Conservation (phyloP, 164 flowering plant species). For the Stephania japonica region DNA sequence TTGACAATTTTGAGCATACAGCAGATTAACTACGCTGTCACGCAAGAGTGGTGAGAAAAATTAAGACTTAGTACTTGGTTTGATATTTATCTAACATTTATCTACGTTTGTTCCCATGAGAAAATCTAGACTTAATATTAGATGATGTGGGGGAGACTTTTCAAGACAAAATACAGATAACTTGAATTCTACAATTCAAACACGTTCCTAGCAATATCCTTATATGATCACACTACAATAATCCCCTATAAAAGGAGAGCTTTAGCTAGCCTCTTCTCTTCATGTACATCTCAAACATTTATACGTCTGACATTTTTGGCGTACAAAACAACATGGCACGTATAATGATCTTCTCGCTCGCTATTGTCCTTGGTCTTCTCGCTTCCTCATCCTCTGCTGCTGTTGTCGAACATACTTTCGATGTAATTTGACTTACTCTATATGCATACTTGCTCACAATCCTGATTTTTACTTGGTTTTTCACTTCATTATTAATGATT, state of each 20-base stretch:
- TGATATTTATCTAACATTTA: not conserved
- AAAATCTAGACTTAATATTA: not conserved
- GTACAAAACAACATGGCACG: slow-evolving; percentile 11
- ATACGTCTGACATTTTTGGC: not conserved
- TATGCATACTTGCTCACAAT: too few relatives aligned
- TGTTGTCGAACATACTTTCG: slow-evolving; percentile 22
- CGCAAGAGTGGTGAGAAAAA: slow-evolving; percentile 11
- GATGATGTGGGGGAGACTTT: not conserved
- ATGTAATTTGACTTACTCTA: slow-evolving; percentile 16
- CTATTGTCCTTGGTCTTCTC: slow-evolving; percentile 9
- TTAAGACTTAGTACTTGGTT: not conserved
- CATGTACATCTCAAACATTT: not conserved
- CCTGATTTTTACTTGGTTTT: too few relatives aligned
- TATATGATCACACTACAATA: too few relatives aligned
- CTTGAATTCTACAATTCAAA: not conserved
- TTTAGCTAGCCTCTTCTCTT: not conserved
- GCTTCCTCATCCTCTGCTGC: slow-evolving; percentile 17
- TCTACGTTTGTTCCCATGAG: not conserved
- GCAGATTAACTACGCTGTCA: slow-evolving; percentile 5
- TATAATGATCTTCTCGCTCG: slow-evolving; percentile 6
- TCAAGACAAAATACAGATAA: not conserved
- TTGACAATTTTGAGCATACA: not conserved
- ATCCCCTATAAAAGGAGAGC: not conserved
- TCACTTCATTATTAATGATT: too few relatives aligned
- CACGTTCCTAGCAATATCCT: not conserved